phyloP scores from a whole-genome alignment of 163 green algal genomes.

The Scenedesmus sp. region DNA sequence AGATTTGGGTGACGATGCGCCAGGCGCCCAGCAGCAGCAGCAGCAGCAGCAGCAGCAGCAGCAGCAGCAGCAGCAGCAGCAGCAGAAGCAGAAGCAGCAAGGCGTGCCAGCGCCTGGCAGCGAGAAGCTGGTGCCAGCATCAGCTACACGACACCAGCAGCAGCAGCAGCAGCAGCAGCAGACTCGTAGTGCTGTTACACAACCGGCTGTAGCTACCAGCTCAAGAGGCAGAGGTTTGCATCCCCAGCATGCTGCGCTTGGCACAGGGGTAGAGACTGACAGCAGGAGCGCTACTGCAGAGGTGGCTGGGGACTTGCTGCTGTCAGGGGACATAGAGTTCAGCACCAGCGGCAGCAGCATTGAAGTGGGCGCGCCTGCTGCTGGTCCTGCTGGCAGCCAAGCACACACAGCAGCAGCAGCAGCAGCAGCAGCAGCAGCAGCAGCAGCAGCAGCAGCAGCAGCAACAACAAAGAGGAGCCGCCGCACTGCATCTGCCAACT shows the following conservation, averaged over 20 bases:
- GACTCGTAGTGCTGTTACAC: background rate
- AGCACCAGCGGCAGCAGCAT: constrained; percentile 4
- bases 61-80: background rate
- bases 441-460: background rate
- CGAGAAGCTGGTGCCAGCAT: background rate
- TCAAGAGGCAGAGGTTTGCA: background rate
- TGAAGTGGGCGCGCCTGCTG: background rate
- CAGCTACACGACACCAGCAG: background rate
- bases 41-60: background rate
- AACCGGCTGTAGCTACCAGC: background rate
- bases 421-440: background rate
- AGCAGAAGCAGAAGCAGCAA: too few species aligned
- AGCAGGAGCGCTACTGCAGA: background rate
- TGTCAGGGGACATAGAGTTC: constrained; percentile 10
- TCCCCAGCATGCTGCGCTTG: background rate
- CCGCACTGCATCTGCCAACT: background rate
- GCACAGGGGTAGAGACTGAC: background rate
- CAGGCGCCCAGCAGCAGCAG: background rate
- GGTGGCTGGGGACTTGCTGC: background rate
- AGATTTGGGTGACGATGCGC: background rate
- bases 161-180: background rate
- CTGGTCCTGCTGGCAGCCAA: background rate
- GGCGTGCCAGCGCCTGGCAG: background rate
- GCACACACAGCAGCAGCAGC: constrained; percentile 7
- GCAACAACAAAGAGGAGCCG: background rate